These are phyloP conservation scores for Cordyceps cateniannulata DNA, from an alignment of 2,329 filamentous ascomycete species.

Conservation along the genomic window DNA sequence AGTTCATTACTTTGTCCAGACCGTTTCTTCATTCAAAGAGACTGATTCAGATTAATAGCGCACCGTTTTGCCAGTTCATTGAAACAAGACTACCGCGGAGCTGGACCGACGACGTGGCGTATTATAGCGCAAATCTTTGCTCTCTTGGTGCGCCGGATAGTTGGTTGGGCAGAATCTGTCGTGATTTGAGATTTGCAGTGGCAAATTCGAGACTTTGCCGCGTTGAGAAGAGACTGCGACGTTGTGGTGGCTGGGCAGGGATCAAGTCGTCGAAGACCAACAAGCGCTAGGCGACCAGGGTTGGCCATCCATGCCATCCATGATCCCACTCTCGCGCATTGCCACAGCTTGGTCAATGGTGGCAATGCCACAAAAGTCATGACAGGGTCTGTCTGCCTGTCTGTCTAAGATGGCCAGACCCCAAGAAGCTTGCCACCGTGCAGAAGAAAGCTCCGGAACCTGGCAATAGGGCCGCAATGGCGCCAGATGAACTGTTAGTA, in stretches of 20 bases:
- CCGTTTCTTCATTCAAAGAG: not conserved
- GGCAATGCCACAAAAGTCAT: slow-evolving; percentile 2
- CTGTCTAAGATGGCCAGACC: not conserved
- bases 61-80: not conserved
- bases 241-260: not conserved
- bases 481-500: not conserved
- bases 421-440: not conserved
- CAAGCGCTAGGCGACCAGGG: not conserved
- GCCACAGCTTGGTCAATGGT: not conserved
- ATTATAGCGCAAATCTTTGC: not conserved
- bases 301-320: not conserved
- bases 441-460: slow-evolving; percentile 4
- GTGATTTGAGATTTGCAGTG: slow-evolving; percentile 2
- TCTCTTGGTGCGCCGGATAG: not conserved
- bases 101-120: not conserved
- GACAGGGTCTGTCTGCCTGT: not conserved
- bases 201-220: slow-evolving; percentile 5
- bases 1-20: not conserved
- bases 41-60: not conserved
- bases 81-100: not conserved
- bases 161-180: not conserved
- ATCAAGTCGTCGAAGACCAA: not conserved
- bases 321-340: not conserved
- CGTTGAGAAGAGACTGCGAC: not conserved
- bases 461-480: slow-evolving; percentile 1